A percentile compares a stretch with the other conserved stretches of the same genome.
Conservation (phyloP, 2,329 filamentous ascomycete species). For the Ceratocystis huliohia region DNA sequence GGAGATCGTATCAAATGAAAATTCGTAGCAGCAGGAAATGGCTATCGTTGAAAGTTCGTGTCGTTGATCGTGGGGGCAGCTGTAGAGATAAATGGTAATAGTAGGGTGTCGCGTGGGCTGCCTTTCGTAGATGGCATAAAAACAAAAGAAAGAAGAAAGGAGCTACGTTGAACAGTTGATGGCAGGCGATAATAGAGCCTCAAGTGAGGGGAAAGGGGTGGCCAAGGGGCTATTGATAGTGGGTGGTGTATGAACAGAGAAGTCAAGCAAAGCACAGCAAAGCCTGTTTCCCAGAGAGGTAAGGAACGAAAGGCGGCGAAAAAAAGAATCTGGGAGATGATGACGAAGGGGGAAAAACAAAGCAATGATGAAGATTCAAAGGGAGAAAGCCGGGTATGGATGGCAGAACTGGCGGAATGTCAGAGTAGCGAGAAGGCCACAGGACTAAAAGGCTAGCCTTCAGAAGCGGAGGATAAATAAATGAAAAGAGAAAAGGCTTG, state of each 20-base stretch:
- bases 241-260: not conserved
- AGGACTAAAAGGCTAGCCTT: not conserved
- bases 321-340: not conserved
- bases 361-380: slow-evolving; percentile 2
- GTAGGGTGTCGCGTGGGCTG: not conserved
- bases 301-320: not conserved
- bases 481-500: not conserved
- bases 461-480: not conserved
- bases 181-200: not conserved
- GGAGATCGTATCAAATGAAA: not conserved
- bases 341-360: not conserved
- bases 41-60: not conserved
- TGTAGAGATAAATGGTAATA: not conserved
- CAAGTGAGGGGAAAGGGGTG: not conserved
- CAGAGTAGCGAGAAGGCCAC: not conserved
- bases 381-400: not conserved
- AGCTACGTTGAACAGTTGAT: not conserved
- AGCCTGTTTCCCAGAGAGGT: not conserved
- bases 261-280: not conserved
- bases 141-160: not conserved
- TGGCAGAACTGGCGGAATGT: not conserved
- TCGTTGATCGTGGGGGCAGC: not conserved
- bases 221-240: not conserved
- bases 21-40: not conserved
- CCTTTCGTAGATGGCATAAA: slow-evolving; percentile 1